Percentiles rank a stretch among this genome's conserved stretches.
These are phyloP conservation scores for Exophiala dermatitidis DNA, from an alignment of 2,329 filamentous ascomycete species.

Conservation along the genomic window DNA sequence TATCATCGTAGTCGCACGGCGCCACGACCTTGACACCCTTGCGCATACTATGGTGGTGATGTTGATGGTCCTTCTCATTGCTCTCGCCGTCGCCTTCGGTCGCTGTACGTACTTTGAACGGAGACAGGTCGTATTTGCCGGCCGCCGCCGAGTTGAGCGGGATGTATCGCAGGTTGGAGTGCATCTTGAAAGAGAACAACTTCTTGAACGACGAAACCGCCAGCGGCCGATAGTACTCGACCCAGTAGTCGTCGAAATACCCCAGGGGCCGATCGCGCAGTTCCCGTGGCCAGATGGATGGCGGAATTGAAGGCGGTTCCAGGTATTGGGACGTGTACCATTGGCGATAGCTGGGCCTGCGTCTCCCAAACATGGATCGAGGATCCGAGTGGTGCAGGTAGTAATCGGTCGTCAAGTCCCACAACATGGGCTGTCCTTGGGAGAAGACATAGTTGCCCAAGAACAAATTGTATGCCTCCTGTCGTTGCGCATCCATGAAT, in stretches of 20 bases:
- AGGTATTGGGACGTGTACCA: slow-evolving; percentile 79
- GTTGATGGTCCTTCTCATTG: slow-evolving; percentile 47
- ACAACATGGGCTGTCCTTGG: slow-evolving; percentile 86
- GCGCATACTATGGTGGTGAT: slow-evolving; percentile 30
- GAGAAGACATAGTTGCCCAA: slow-evolving; percentile 89
- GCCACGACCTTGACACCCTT: slow-evolving; percentile 67
- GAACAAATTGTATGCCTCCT: slow-evolving; percentile 97
- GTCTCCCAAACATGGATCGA: slow-evolving; percentile 59
- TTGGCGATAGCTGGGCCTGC: slow-evolving; percentile 66
- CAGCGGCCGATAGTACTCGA: slow-evolving; percentile 88
- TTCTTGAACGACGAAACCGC: slow-evolving; percentile 85
- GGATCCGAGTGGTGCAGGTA: slow-evolving; percentile 90
- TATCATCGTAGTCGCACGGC: slow-evolving; percentile 42
- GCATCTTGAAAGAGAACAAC: slow-evolving; percentile 88
- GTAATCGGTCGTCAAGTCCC: slow-evolving; percentile 92
- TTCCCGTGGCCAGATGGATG: slow-evolving; percentile 35
- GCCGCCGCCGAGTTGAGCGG: slow-evolving; percentile 66
- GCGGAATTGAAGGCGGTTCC: slow-evolving; percentile 54
- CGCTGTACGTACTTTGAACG: slow-evolving; percentile 69
- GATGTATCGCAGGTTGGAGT: slow-evolving; percentile 77
- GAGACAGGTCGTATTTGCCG: slow-evolving; percentile 74
- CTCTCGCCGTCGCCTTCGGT: slow-evolving; percentile 51
- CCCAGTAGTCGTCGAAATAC: slow-evolving; percentile 88
- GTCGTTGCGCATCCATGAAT: slow-evolving; percentile 92
- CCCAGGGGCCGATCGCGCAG: slow-evolving; percentile 43